A percentile compares a stretch with the other conserved stretches of the same genome.
phyloP scores from a whole-genome alignment of 1,139 yeast genomes.

The Williopsis jadinii region DNA sequence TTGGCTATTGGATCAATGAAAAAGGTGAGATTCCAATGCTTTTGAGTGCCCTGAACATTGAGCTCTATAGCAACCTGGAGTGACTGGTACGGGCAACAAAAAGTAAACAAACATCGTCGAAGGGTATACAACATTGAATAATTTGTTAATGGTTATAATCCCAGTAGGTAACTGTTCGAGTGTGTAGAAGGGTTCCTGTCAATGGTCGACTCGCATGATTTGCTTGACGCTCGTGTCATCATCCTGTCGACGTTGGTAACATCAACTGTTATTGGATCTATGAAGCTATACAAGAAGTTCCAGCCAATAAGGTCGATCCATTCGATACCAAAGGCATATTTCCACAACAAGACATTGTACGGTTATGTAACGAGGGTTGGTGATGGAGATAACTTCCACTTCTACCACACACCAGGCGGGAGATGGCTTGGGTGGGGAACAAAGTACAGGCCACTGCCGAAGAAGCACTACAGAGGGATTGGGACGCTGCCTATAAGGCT shows the following conservation, averaged over 20 bases:
- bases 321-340: conserved; percentile 33
- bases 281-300: conserved; percentile 30
- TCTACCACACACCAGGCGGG: conserved; percentile 95
- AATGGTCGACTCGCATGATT: conserved; percentile 3
- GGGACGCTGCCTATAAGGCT: conserved; percentile 52
- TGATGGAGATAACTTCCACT: conserved; percentile 92
- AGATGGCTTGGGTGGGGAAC: conserved; percentile 87
- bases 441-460: conserved; percentile 50
- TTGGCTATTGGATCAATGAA: conserved; percentile 62
- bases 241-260: conserved; percentile 25
- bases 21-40: conserved; percentile 73
- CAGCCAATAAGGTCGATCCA: conserved; percentile 32
- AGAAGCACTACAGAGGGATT: conserved; percentile 30
- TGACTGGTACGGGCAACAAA: background rate
- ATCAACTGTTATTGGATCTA: conserved; percentile 29
- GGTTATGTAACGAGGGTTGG: conserved; percentile 92
- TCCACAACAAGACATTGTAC: conserved; percentile 42
- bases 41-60: conserved; percentile 67
- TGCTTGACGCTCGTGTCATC: conserved; percentile 16
- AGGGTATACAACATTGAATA: too few relatives aligned
- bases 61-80: conserved; percentile 32
- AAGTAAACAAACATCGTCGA: too few relatives aligned
- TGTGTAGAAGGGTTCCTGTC: too few relatives aligned
- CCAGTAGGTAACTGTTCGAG: too few relatives aligned
- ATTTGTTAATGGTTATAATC: too few relatives aligned